These are phyloP conservation scores for Lasiodiplodia citricola DNA, from an alignment of 2,329 filamentous ascomycete species.

Conservation along the genomic window DNA sequence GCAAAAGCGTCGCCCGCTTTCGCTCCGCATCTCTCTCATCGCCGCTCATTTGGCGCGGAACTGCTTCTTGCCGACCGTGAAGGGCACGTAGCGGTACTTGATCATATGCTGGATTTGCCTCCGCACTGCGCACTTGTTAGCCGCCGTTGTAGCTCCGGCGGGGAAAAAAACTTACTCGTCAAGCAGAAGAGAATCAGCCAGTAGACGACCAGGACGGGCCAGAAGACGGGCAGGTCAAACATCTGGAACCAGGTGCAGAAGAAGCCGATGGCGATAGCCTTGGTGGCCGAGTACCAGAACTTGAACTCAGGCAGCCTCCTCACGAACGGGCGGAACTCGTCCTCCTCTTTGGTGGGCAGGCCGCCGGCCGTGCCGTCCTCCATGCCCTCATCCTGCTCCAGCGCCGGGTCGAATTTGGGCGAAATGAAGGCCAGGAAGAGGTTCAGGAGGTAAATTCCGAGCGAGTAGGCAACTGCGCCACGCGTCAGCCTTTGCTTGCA, in stretches of 20 bases:
- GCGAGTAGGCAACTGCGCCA: slow-evolving; percentile 83
- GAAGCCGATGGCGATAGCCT: slow-evolving; percentile 83
- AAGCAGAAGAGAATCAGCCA: slow-evolving; percentile 96
- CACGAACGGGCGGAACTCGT: slow-evolving; percentile 98
- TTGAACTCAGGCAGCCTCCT: slow-evolving; percentile 97
- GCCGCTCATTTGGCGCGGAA: slow-evolving; percentile 26
- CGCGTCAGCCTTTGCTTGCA: slow-evolving; percentile 1
- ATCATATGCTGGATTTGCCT: slow-evolving; percentile 99
- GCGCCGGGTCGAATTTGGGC: slow-evolving; percentile 97
- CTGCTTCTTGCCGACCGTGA: slow-evolving; percentile 79
- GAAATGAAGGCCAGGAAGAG: slow-evolving; percentile 98
- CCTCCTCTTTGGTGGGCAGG: slow-evolving; percentile 92
- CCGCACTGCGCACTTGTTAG: slow-evolving; percentile 68
- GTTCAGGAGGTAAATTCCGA: slow-evolving; percentile 98
- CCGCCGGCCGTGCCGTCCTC: slow-evolving; percentile 81
- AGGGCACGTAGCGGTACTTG: slow-evolving; percentile 98
- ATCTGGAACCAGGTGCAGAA: slow-evolving; percentile 89
- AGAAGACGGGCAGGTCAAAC: slow-evolving; percentile 98
- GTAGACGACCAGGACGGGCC: slow-evolving; percentile 97
- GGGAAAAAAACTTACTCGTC: slow-evolving; percentile 72
- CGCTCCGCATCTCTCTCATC: background rate
- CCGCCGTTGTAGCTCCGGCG: slow-evolving; percentile 15
- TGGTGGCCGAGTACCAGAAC: slow-evolving; percentile 97
- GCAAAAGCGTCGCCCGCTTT: background rate
- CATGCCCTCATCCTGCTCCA: slow-evolving; percentile 93